phyloP scores from a whole-genome alignment of 305 asterid species.

The Andrographis paniculata region DNA sequence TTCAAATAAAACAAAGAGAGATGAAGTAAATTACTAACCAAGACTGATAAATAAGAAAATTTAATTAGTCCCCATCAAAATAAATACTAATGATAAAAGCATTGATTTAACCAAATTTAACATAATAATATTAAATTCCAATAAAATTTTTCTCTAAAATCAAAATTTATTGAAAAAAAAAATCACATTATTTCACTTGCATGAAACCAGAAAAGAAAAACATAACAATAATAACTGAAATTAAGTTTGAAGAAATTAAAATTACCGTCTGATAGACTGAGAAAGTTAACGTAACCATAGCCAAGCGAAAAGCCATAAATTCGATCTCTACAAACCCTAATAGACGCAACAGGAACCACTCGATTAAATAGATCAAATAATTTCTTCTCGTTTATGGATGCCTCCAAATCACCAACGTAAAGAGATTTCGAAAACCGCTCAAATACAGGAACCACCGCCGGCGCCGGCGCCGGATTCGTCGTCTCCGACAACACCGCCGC shows the following conservation, averaged over 20 bases:
- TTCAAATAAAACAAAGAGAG: too few relatives aligned
- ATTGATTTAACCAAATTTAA: not conserved
- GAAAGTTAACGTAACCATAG: constrained; percentile 68
- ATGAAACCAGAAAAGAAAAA: too few relatives aligned
- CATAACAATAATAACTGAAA: too few relatives aligned
- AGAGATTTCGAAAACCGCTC: not conserved
- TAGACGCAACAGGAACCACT: constrained; percentile 55
- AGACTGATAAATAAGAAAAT: too few relatives aligned
- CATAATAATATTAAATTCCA: constrained; percentile 15
- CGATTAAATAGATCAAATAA: constrained; percentile 54
- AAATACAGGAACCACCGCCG: not conserved
- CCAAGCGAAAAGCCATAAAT: constrained; percentile 47
- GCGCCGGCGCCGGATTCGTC: not conserved
- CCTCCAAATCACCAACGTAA: not conserved
- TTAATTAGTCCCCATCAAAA: too few relatives aligned
- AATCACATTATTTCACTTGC: too few relatives aligned
- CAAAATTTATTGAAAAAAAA: not conserved
- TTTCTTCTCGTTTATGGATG: not conserved
- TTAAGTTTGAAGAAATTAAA: too few relatives aligned
- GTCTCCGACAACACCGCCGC: constrained; percentile 1
- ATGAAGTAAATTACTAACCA: too few relatives aligned
- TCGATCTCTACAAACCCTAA: constrained; percentile 70
- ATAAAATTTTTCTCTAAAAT: not conserved
- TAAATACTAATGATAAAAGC: not conserved
- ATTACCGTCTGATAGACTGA: constrained; percentile 50